Evolutionary conservation across 225 moss, liverwort and hornwort genomes (phyloP).

Genomic region (Takakia lepidozioides): DNA sequence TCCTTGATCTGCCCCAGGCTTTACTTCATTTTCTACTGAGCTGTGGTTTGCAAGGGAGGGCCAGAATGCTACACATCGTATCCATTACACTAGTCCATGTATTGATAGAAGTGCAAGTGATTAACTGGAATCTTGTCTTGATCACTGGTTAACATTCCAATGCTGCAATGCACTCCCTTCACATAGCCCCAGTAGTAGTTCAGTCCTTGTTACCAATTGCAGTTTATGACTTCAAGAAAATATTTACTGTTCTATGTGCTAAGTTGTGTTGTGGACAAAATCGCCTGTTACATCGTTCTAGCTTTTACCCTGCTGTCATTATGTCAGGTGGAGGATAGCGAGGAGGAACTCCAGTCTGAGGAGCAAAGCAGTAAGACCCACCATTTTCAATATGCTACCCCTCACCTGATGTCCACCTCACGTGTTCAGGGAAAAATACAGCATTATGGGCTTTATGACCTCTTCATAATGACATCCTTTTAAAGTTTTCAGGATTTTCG

Average conservation of each 20-base stretch:
- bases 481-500: too few relatives aligned
- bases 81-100: neutral
- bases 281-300: slow-evolving; percentile 4
- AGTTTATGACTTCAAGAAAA: neutral
- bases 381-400: too few relatives aligned
- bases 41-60: too few relatives aligned
- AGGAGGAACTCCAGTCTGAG: slow-evolving; percentile 20
- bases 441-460: too few relatives aligned
- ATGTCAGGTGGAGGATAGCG: slow-evolving; percentile 33
- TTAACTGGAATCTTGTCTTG: neutral
- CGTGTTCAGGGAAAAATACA: too few relatives aligned
- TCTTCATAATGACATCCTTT: too few relatives aligned
- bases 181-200: neutral
- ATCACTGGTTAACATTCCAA: neutral
- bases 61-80: neutral
- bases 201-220: neutral
- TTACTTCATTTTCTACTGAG: too few relatives aligned
- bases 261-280: neutral
- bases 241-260: slow-evolving; percentile 1
- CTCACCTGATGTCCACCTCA: too few relatives aligned
- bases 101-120: neutral
- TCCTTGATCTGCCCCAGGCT: too few relatives aligned
- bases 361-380: slow-evolving; percentile 32
- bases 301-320: slow-evolving; percentile 12
- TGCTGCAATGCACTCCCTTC: neutral